Evolutionary conservation across 805 yeast species (phyloP), one percentile per base, ranked within the genome.

Genomic region (Priceomyces haplophilus): DNA sequence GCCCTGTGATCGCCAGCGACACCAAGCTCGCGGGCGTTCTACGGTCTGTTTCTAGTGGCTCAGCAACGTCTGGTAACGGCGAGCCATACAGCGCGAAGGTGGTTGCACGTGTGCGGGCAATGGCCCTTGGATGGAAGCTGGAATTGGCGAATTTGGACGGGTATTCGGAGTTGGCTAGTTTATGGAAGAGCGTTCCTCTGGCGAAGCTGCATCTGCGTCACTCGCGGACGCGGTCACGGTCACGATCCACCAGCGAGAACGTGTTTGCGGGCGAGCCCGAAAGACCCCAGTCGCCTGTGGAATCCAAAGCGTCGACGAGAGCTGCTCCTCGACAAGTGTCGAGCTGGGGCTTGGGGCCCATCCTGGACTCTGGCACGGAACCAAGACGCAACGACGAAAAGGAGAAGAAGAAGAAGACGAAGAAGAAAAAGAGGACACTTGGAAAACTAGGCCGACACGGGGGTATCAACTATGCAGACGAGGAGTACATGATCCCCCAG

Each of bases 71-170:
- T 5, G 72, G 71, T 3, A 25, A 54, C 43, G 55, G 73, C 58
- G 37, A 68, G 64, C 50, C 61, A 62, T 70, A 64, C 48, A 59
- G 62, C 40, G 7, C 56, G 52, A 49, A 60, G 34, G 78, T 85
- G 24, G 71, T 75, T 48, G 67, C 69, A 47, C 70, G 72, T 46
- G 72, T 78, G 15, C 65, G 72, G 17, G 59, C 64, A 2, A 67
- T 85, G 58, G 81, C 86, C 7, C 45, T 71, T 16, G 78, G 80
- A 5, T 91, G 98, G 98, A 67, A 76, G 37, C 54, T 61, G 4
- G 86, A 82, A 46, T 76, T 80, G 52, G 56, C 54, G 3, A 81
- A 72, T 20, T 60, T 72, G 40, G 66, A 67, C 1, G 79, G 76
- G 11, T 78, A 80, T 56, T 58, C 64, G 37, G 73, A 73, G 21